Evolutionary conservation across 345 rosid genomes (phyloP).

Genomic region (Lenwebbia sp.): DNA sequence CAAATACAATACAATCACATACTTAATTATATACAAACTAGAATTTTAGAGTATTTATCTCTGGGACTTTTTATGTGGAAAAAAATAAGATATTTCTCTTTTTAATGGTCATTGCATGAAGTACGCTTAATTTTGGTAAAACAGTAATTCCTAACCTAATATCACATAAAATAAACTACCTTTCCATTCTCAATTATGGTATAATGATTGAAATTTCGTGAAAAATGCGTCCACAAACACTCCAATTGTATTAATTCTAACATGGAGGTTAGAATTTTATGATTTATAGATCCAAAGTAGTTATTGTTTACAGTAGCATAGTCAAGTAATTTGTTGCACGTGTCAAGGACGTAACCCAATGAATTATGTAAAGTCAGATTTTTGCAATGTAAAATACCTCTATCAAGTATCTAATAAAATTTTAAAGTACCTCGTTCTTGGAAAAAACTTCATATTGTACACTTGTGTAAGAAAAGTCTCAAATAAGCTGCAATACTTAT

Average conservation of each 20-base stretch:
- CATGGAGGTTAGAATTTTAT: not conserved
- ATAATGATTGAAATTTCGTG: not conserved
- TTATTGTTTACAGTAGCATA: not conserved
- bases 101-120: not conserved
- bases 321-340: not conserved
- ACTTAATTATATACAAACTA: not conserved
- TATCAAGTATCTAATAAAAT: not conserved
- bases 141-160: not conserved
- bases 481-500: not conserved
- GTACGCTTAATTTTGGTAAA: not conserved
- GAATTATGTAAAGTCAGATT: not conserved
- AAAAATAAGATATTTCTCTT: not conserved
- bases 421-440: not conserved
- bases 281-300: not conserved
- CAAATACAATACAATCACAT: not conserved
- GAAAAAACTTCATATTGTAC: not conserved
- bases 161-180: not conserved
- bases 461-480: not conserved
- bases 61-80: not conserved
- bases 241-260: not conserved
- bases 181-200: not conserved
- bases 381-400: not conserved
- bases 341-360: not conserved
- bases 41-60: not conserved
- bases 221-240: not conserved